A percentile compares a stretch with the other conserved stretches of the same genome.
These are phyloP conservation scores for Ichthyophthirius multifiliis DNA, from an alignment of 169 alveolate species.

Conservation along the genomic window DNA sequence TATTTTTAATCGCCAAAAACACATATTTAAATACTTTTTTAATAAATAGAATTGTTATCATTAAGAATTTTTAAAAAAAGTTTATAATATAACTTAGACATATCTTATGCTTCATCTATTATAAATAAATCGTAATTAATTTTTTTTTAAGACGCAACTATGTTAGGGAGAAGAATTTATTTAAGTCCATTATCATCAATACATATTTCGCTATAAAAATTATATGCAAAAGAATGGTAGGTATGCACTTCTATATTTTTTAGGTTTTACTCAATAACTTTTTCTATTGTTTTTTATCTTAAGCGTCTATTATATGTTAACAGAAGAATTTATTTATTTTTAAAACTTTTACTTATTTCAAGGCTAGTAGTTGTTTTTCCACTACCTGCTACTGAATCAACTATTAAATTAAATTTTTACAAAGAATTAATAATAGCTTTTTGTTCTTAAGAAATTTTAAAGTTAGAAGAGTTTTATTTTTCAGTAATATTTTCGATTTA, in stretches of 20 bases:
- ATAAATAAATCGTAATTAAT: not conserved
- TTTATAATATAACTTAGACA: not conserved
- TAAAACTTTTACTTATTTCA: no score
- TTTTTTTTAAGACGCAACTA: not conserved
- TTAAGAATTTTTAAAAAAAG: no score
- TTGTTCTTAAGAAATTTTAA: no score
- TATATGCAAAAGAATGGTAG: not conserved
- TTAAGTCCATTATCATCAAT: not conserved
- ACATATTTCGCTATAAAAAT: no score
- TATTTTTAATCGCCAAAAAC: not conserved
- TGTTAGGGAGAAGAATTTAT: no score
- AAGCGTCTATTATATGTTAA: not conserved
- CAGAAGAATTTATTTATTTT: not conserved
- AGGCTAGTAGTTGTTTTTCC: not conserved
- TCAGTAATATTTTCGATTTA: no score
- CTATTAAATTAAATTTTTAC: not conserved
- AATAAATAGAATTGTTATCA: not conserved
- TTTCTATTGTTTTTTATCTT: not conserved
- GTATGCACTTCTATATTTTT: not conserved
- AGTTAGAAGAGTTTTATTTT: no score
- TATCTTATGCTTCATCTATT: not conserved
- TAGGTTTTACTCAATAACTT: not conserved
- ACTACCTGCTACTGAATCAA: not conserved
- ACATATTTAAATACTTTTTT: not conserved
- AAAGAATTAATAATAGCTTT: no score